Base-by-base conservation (phyloP, 2,329 filamentous ascomycete species). In the Trichoderma sp. region DNA sequence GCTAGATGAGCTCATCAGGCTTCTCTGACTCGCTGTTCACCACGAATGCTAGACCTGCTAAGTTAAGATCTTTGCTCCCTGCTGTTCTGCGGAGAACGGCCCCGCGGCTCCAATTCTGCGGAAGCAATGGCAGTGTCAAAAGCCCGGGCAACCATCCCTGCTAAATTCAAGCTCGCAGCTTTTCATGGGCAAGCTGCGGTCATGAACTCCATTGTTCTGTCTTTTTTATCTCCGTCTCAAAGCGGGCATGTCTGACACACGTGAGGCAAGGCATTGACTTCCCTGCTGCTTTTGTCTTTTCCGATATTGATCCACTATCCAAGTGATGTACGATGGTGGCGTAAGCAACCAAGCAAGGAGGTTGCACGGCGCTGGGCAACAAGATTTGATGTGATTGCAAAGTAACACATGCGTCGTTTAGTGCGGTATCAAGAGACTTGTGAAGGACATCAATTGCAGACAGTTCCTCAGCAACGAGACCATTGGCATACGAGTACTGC, bases 81-180 rank as follows among this genome's bases (percentile, higher is more conserved):
- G 66, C 36, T n/a, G 15, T 30, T 68, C 9, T 50, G 66, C 66
- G 66, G 66, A 68, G 66, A 68, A 68, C 55, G 55, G 55, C 66
- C 55, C 55, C 66, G 55, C 66, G 66, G 55, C 39, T 61, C 57
- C 28, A 50, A 61, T 15, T 61, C 30, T 34, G 34, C 36, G 66
- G 55, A 34, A 61, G 66, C 55, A 68, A n/a, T 61, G 55, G 66
- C 66, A 68, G 11, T 50, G 53, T 47, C 55, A 50, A 68, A 30
- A 50, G 13, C 2, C 64, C 32, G 20, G 30, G 5, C 23, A 64
- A n/a, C 28, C 1, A 68, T 61, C 66, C 66, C 39, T 68, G 66
- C 55, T 3, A 66, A 28, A 12, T 30, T 8, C 64, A 15, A 26
- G 43, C 43, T 50, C 11, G n/a, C 43, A 50, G 43, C 43, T 50